Evolutionary conservation across 768 basidiomycete genomes (phyloP), one percentile per base, ranked within the genome.

Genomic region (Tylopilus sp.): DNA sequence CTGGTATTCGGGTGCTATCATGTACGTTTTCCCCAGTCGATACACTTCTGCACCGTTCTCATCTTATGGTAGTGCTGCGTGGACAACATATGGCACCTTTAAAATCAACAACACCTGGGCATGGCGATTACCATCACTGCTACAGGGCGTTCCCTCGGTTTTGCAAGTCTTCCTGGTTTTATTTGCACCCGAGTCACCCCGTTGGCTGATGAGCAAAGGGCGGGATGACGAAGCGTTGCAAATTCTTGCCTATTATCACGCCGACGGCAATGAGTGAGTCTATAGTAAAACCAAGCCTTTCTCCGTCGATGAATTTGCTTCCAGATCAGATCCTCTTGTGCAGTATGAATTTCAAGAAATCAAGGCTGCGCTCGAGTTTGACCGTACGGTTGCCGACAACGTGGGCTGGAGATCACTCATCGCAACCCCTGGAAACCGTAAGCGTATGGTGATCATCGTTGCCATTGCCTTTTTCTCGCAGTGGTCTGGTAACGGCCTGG

Each of bases 401-500:
- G 71, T 87, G 40, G 84, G 84, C 54, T 92, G 84, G 84, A 83
- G 78, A 62, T 76, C 85, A 3, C 78, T 93, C 58, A 70, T 89
- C 64, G 62, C 73, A 38, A 88, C 80, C 41, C 68, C 76, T 26
- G 90, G 89, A 47, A 92, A 92, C 78, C 74, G 81, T 57, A 84
- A 76, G 69, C 87, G 91, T 53, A 78, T 92, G 78, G 72, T 79
- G 50, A 86, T 91, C 68, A 86, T 92, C 67, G 66, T 87, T 56
- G 85, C 85, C 43, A 74, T 91, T 50, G 87, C 86, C 43, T 87
- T 87, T 78, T 89, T 91, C 78, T 89, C 87, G 3, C 86, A 89
- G 61, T 90, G 87, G 89, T 89, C 86, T 11, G 89, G 87, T 14
- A 90, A 90, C 62, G 89, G 89, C 64, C 84, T 92, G 49, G 85